Base-by-base conservation (phyloP, 495 filamentous ascomycete species). In the Trichoderma asperelloides region DNA sequence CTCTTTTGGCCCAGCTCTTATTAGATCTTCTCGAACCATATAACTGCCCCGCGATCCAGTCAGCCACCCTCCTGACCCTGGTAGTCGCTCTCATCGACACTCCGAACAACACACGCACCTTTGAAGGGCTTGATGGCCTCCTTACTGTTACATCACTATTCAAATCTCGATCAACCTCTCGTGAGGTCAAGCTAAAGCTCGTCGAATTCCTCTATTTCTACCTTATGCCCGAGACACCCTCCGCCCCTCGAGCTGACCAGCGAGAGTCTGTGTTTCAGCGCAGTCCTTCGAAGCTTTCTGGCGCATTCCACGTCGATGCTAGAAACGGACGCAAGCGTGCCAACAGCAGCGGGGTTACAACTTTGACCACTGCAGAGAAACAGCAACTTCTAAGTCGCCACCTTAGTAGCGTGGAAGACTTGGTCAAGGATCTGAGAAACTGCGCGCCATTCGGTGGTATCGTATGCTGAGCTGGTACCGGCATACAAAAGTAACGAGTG, bases 151-250 rank as follows among this genome's bases (percentile, higher is more conserved):
- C 94, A 27, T 93, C 90, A 9, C 83, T 98, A 8, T 97, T 97
- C 84, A 96, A 96, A 75, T 86, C 84, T 68, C 87, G 90, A 43
- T 84, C 86, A 70, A 97, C 93, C 5, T 85, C 86, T 16, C 85
- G 91, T 66, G 91, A 93, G 69, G 94, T 98, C 67, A 97, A 96
- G 76, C 85, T 96, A 70, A 92, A 93, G 71, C 84, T 96, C 12
- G 88, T 97, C 67, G 95, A 98, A 73, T 97, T 98, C 75, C 79
- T 98, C 6, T 96, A 98, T 78, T 97, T 97, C 78, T 98, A 98
- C 76, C 86, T 98, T 63, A 97, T 97, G 88, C 92, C 93, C 37
- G 95, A 98, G 77, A 87, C 84, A 1, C 86, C 90, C 21, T 82
- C 84, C 23, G 79, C 82, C 72, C 73, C 82, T 63, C 75, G 73